These are phyloP conservation scores for Pseudogymnoascus verrucosus DNA, from an alignment of 2,329 filamentous ascomycete species.

Conservation along the genomic window DNA sequence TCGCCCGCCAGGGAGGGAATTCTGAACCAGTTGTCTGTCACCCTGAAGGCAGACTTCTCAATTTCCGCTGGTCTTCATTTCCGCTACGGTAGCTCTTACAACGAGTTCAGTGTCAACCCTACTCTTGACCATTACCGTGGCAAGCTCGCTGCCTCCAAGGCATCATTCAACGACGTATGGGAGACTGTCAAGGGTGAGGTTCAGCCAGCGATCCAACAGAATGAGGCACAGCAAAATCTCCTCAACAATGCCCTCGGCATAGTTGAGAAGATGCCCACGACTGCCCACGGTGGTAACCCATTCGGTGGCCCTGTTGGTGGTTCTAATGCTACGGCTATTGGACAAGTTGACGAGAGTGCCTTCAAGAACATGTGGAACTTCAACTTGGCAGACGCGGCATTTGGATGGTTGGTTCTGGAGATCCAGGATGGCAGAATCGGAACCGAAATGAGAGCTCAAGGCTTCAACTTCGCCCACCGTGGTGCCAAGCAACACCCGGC, in stretches of 20 bases:
- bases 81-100: constrained; percentile 97
- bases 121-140: constrained; percentile 97
- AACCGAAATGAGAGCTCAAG: constrained; percentile 96
- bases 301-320: constrained; percentile 81
- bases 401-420: constrained; percentile 91
- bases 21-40: constrained; percentile 94
- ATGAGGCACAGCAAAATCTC: constrained; percentile 87
- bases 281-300: constrained; percentile 90
- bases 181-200: constrained; percentile 96
- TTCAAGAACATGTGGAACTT: constrained; percentile 99
- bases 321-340: constrained; percentile 56
- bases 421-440: constrained; percentile 93
- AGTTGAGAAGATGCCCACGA: constrained; percentile 96
- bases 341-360: constrained; percentile 93
- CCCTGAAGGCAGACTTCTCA: constrained; percentile 95
- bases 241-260: constrained; percentile 85
- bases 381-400: constrained; percentile 93
- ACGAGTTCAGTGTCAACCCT: constrained; percentile 98
- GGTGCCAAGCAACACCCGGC: constrained; percentile 65
- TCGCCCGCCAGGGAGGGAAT: constrained; percentile 95
- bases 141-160: constrained; percentile 95
- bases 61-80: constrained; percentile 97
- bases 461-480: constrained; percentile 97
- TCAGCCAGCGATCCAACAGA: constrained; percentile 86
- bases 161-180: constrained; percentile 98